Base-by-base conservation (phyloP, 2,329 filamentous ascomycete genomes). In the Passalora sequoiae region DNA sequence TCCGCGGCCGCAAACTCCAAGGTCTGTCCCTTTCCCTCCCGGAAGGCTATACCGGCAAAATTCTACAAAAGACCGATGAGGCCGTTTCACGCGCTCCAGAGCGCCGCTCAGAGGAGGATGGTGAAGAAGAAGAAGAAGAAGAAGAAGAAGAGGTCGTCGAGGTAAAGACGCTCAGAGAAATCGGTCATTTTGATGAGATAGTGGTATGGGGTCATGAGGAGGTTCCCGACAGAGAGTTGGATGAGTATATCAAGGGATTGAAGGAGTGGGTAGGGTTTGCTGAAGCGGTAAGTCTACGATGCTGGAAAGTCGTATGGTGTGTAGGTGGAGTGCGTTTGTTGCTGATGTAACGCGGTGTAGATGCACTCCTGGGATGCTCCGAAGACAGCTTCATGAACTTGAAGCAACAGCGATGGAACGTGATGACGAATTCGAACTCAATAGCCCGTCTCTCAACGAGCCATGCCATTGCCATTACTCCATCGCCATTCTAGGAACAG, bases 201-300 rank as follows among this genome's bases (percentile, higher is more conserved):
- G 68, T 87, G 3, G 74, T 95, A n/a, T 97, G 89, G 89, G 82
- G 78, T 0, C 89, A 95, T 63, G 89, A 92, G 54, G 65, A 69
- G 1, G 56, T 78, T 38, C 80, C 80, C 4, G 80, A 83, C 47
- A 72, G 73, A 1, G 71, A 72, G 20, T 72, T 72, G 20, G 87
- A 95, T 65, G 71, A 76, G 1, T 92, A 88, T 61, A 71, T 86
- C 4, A 83, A 84, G 61, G 80, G 83, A 0, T 69, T 94, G 31
- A 76, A 83, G 53, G 89, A 95, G 65, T 95, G 89, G 88, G 71
- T 94, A 44, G 71, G 72, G 8, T 78, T 89, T 62, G 78, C 88
- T 8, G 78, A 83, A 52, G 74, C 76, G 62, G 83, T 88, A 65
- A 57, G 75, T 64, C 46, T 15, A 28, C 10, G 7, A 12, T 3